Conservation (phyloP, 345 rosid genomes). For the Rhodamnia rubescens region DNA sequence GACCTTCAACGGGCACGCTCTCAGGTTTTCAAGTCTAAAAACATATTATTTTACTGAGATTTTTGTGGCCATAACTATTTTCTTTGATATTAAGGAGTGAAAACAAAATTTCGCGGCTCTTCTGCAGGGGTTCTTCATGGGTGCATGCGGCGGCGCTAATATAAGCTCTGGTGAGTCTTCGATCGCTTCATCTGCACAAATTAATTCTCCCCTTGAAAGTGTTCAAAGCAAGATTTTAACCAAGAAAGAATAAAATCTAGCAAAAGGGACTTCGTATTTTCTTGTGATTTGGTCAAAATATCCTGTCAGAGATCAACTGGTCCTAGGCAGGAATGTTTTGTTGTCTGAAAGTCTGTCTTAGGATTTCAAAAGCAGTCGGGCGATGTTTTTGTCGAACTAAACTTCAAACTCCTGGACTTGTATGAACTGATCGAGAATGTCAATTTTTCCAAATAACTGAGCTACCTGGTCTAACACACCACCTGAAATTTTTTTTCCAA, state of each 20-base stretch:
- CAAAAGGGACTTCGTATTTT: not conserved
- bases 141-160: conserved; percentile 64
- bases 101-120: not conserved
- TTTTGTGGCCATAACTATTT: not conserved
- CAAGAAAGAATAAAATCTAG: not conserved
- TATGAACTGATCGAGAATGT: not conserved
- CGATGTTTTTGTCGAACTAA: not conserved
- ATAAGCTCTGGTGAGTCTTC: conserved; percentile 62
- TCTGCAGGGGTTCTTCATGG: conserved; percentile 68
- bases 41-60: not conserved
- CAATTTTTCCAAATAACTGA: not conserved
- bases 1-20: conserved; percentile 93
- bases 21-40: conserved; percentile 34
- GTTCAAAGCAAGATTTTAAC: not conserved
- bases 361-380: not conserved
- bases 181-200: not conserved
- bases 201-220: not conserved
- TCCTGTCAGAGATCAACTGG: not conserved
- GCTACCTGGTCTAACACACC: not conserved
- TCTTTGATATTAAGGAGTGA: not conserved
- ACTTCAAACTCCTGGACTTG: not conserved
- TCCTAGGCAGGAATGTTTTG: not conserved
- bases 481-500: not conserved
- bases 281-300: not conserved
- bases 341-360: not conserved